Percentiles rank a stretch among this genome's conserved stretches.
These are phyloP conservation scores for Emiliania huxleyi DNA, from an alignment of 78 protist genomes.

Conservation along the genomic window DNA sequence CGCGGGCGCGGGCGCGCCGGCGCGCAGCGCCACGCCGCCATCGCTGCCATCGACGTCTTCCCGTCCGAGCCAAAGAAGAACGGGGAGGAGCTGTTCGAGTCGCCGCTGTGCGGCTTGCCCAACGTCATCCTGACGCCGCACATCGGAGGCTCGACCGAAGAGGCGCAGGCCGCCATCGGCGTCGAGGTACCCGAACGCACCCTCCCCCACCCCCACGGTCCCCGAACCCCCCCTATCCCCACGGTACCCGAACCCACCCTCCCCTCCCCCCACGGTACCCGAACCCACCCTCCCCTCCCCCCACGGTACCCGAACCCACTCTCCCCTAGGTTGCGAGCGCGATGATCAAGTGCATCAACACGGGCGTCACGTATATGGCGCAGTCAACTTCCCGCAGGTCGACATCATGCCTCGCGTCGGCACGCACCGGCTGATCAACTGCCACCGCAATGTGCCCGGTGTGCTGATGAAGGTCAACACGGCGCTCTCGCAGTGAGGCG, in stretches of 20 bases:
- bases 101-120: slow-evolving; percentile 64
- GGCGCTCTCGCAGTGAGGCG: neutral
- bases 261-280: too few species aligned
- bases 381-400: slow-evolving; percentile 88
- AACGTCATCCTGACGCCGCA: slow-evolving; percentile 91
- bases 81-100: slow-evolving; percentile 18
- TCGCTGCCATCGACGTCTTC: slow-evolving; percentile 85
- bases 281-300: too few species aligned
- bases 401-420: slow-evolving; percentile 28
- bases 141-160: slow-evolving; percentile 90
- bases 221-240: too few species aligned
- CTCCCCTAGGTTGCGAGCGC: too few species aligned
- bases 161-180: slow-evolving; percentile 91
- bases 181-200: too few species aligned
- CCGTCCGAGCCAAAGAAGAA: slow-evolving; percentile 74
- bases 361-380: slow-evolving; percentile 76
- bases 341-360: slow-evolving; percentile 63
- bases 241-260: too few species aligned
- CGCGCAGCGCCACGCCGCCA: slow-evolving; percentile 84
- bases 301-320: too few species aligned
- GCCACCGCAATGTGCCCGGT: slow-evolving; percentile 88
- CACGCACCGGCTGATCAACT: slow-evolving; percentile 77
- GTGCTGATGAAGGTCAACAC: slow-evolving; percentile 61
- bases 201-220: too few species aligned
- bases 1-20: too few species aligned